Evolutionary conservation across 192 early-diverging fungal genomes (phyloP).

Genomic region (Entomortierella beljakovae): DNA sequence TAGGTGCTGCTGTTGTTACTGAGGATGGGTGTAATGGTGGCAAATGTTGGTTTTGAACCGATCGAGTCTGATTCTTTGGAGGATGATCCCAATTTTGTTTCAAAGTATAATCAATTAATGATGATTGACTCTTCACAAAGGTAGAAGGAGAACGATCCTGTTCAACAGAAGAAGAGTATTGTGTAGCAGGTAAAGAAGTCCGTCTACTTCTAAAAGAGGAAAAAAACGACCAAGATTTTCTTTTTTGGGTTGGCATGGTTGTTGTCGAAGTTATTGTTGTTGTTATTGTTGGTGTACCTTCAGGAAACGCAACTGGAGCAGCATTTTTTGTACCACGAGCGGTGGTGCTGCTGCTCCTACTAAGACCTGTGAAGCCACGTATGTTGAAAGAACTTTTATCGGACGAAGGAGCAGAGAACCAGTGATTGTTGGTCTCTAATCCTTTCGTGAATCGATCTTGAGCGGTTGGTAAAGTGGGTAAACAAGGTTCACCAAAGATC

Average conservation of each 20-base stretch:
- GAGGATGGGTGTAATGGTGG: not conserved
- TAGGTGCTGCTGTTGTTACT: not conserved
- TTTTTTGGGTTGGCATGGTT: slow-evolving; percentile 2
- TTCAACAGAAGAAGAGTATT: not conserved
- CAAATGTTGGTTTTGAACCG: not conserved
- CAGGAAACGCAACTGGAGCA: not conserved
- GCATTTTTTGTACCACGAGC: slow-evolving; percentile 12
- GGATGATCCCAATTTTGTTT: too few relatives aligned
- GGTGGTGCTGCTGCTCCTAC: slow-evolving; percentile 17
- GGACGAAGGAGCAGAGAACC: slow-evolving; percentile 30
- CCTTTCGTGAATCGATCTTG: slow-evolving; percentile 8
- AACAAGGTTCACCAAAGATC: not conserved
- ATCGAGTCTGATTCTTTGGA: not conserved
- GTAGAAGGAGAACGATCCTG: slow-evolving; percentile 1
- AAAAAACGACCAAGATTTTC: slow-evolving; percentile 31
- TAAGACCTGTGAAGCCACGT: not conserved
- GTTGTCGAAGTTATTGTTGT: not conserved
- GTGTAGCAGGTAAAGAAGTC: slow-evolving; percentile 15
- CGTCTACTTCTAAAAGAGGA: slow-evolving; percentile 17
- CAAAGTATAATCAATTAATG: not conserved
- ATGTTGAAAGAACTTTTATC: not conserved
- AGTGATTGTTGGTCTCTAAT: slow-evolving; percentile 5
- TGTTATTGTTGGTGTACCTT: not conserved
- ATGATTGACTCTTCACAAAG: slow-evolving; percentile 5
- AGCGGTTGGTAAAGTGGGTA: not conserved